These are phyloP conservation scores for Ogataea trehaloabstinens DNA, from an alignment of 805 yeast species.

Conservation along the genomic window DNA sequence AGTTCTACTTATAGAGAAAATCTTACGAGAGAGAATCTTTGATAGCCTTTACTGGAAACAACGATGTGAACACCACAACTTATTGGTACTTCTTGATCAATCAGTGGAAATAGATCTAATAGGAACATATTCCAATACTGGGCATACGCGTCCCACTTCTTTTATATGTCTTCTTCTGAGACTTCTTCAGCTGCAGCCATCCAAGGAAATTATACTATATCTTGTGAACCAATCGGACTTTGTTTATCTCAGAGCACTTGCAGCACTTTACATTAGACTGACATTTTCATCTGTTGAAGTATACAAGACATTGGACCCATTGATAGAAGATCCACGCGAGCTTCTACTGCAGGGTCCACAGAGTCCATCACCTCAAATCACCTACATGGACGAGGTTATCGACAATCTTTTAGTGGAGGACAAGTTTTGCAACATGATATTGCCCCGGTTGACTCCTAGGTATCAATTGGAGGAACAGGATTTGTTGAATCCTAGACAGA, in stretches of 20 bases:
- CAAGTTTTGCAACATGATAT: constrained; percentile 67
- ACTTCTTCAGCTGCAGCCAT: constrained; percentile 73
- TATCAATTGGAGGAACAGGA: constrained; percentile 42
- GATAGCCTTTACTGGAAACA: constrained; percentile 60
- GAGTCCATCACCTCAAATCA: constrained; percentile 38
- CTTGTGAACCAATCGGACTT: constrained; percentile 63
- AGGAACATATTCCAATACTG: constrained; percentile 40
- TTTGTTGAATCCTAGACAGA: constrained; percentile 37
- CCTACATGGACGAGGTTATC: constrained; percentile 70
- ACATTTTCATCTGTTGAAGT: constrained; percentile 44
- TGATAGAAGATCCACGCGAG: constrained; percentile 66
- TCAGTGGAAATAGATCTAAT: constrained; percentile 41
- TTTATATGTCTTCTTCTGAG: constrained; percentile 77
- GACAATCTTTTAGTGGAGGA: constrained; percentile 57
- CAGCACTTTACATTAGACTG: constrained; percentile 60
- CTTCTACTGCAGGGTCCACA: constrained; percentile 44
- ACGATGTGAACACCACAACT: constrained; percentile 47
- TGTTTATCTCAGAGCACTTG: constrained; percentile 72
- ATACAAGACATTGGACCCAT: constrained; percentile 51
- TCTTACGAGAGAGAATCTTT: constrained; percentile 52
- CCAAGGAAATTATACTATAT: constrained; percentile 50
- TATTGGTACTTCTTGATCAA: constrained; percentile 44
- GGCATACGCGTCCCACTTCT: constrained; percentile 59
- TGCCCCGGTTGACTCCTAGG: constrained; percentile 59
- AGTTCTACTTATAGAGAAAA: constrained; percentile 53